phyloP scores from a whole-genome alignment of 768 basidiomycete genomes.

The Zangia roseola region DNA sequence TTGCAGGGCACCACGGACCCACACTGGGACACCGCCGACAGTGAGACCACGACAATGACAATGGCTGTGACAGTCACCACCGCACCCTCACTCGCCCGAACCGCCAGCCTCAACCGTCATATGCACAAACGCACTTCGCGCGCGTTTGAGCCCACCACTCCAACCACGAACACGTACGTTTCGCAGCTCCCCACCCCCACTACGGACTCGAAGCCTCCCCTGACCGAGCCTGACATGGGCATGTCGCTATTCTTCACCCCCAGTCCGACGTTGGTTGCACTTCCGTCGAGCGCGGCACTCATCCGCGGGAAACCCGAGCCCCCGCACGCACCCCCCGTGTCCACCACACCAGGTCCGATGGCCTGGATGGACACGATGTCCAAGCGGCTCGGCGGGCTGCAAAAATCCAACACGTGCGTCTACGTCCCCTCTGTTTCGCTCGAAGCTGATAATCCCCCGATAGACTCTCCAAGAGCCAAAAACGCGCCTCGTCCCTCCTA shows the following conservation, averaged over 20 bases:
- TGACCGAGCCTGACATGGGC: conserved; percentile 9
- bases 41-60: neutral
- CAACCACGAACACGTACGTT: neutral
- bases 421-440: neutral
- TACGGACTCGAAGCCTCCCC: neutral
- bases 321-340: too few relatives aligned
- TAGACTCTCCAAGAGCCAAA: conserved; percentile 67
- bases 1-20: conserved; percentile 31
- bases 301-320: too few relatives aligned
- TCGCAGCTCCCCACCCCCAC: neutral
- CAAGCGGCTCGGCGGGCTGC: conserved; percentile 59
- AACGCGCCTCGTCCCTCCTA: conserved; percentile 64
- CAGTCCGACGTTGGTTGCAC: conserved; percentile 10
- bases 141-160: neutral
- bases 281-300: neutral
- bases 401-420: conserved; percentile 54
- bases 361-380: conserved; percentile 61
- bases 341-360: conserved; percentile 21
- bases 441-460: neutral
- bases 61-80: neutral
- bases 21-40: neutral
- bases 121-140: conserved; percentile 16
- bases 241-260: conserved; percentile 10
- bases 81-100: conserved; percentile 10
- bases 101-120: conserved; percentile 14